A percentile compares a stretch with the other conserved stretches of the same genome.
phyloP scores from a whole-genome alignment of 1,284 basidiomycete species.

The Sutorius eximius region DNA sequence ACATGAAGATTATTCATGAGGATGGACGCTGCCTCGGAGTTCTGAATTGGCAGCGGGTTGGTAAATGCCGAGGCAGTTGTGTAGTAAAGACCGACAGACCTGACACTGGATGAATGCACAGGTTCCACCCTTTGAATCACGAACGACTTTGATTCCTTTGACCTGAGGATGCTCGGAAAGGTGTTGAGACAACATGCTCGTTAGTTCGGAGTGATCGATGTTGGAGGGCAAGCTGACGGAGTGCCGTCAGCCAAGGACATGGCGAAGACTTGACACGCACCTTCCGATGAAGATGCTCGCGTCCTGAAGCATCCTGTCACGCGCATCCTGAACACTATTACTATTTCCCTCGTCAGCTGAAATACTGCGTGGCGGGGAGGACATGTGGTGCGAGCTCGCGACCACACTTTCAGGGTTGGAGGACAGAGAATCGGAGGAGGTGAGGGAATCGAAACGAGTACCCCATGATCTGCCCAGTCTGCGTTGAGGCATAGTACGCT shows the following conservation, averaged over 20 bases:
- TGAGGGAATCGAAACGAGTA: conserved; percentile 63
- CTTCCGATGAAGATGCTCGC: conserved; percentile 81
- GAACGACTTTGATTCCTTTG: conserved; percentile 70
- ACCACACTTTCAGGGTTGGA: conserved; percentile 23
- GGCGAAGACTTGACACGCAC: conserved; percentile 36
- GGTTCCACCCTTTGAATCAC: conserved; percentile 69
- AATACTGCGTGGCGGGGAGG: conserved; percentile 17
- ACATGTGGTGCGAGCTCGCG: conserved; percentile 13
- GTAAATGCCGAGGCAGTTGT: conserved; percentile 4
- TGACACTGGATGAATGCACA: conserved; percentile 83
- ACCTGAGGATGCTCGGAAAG: conserved; percentile 61
- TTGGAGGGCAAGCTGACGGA: conserved; percentile 63
- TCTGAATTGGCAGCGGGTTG: conserved; percentile 39
- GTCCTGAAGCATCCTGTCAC: conserved; percentile 61
- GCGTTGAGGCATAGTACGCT: conserved; percentile 43
- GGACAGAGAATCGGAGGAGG: conserved; percentile 30
- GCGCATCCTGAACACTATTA: conserved; percentile 42
- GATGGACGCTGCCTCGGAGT: conserved; percentile 53
- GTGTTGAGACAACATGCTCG: conserved; percentile 57
- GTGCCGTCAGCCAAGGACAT: conserved; percentile 12
- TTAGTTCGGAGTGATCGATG: conserved; percentile 61
- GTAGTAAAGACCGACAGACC: conserved; percentile 40
- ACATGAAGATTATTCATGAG: conserved; percentile 62
- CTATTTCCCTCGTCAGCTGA: conserved; percentile 32
- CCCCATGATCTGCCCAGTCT: conserved; percentile 56